Evolutionary conservation across 2,329 filamentous ascomycete genomes (phyloP).

Genomic region (Berkeleyomyces rouxiae): DNA sequence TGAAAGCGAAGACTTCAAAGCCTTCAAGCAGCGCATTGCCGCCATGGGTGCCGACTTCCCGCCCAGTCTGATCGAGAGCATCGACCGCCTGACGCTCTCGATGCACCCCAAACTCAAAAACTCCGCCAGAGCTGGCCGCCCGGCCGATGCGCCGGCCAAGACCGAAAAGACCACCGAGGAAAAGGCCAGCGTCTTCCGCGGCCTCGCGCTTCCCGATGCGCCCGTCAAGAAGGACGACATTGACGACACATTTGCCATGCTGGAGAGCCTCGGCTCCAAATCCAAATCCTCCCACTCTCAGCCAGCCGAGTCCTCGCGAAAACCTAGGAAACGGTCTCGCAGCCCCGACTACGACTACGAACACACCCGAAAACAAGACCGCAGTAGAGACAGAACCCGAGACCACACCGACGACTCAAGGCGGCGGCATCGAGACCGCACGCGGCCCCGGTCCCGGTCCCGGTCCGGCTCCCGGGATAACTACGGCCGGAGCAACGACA

Average conservation of each 20-base stretch:
- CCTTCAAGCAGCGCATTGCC: slow-evolving; percentile 62
- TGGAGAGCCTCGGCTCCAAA: slow-evolving; percentile 50
- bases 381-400: slow-evolving; percentile 21
- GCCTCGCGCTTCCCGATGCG: slow-evolving; percentile 69
- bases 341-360: slow-evolving; percentile 26
- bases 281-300: slow-evolving; percentile 33
- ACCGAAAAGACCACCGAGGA: slow-evolving; percentile 30
- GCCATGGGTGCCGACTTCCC: slow-evolving; percentile 70
- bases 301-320: background rate
- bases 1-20: slow-evolving; percentile 50
- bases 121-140: slow-evolving; percentile 11
- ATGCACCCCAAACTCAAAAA: slow-evolving; percentile 83
- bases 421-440: slow-evolving; percentile 27
- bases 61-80: slow-evolving; percentile 70
- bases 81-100: slow-evolving; percentile 73
- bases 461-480: background rate
- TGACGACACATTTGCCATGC: slow-evolving; percentile 79
- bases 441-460: slow-evolving; percentile 27
- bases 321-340: slow-evolving; percentile 33
- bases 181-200: slow-evolving; percentile 80
- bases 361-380: background rate
- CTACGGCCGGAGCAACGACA: slow-evolving; percentile 15
- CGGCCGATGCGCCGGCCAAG: slow-evolving; percentile 2
- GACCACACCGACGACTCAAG: slow-evolving; percentile 34
- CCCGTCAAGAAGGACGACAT: slow-evolving; percentile 41